These are phyloP conservation scores for Penicillium bovifimosum DNA, from an alignment of 495 filamentous ascomycete genomes.

Conservation along the genomic window DNA sequence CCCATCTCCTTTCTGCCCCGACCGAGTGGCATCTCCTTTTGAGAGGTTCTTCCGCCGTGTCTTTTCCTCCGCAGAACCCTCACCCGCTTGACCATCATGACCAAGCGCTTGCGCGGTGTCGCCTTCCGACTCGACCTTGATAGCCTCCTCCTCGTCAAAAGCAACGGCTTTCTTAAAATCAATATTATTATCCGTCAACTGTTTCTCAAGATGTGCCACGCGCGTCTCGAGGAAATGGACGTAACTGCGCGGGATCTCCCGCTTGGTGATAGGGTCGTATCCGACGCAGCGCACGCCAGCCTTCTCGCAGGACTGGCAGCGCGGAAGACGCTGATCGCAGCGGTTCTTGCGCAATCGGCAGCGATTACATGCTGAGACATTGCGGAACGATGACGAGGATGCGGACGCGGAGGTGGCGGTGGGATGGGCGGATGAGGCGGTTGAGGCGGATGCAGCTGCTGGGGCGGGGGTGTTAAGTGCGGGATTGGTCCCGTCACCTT, in stretches of 20 bases:
- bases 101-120: conserved; percentile 21
- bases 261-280: conserved; percentile 92
- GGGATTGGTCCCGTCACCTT: conserved; percentile 13
- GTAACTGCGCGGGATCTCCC: conserved; percentile 90
- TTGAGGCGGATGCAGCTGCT: conserved; percentile 11
- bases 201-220: conserved; percentile 74
- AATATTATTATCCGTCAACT: conserved; percentile 65
- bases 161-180: conserved; percentile 68
- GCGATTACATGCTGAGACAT: conserved; percentile 91
- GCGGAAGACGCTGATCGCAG: conserved; percentile 87
- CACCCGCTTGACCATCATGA: conserved; percentile 9
- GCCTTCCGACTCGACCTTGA: conserved; percentile 32
- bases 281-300: conserved; percentile 84
- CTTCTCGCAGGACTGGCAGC: conserved; percentile 87
- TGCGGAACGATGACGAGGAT: conserved; percentile 66
- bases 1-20: conserved; percentile 34
- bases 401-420: conserved; percentile 22
- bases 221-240: conserved; percentile 90
- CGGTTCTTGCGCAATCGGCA: conserved; percentile 90
- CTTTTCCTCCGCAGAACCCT: conserved; percentile 16
- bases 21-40: conserved; percentile 23
- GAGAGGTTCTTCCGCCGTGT: conserved; percentile 16
- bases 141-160: conserved; percentile 58
- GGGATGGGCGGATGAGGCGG: conserved; percentile 16
- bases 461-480: conserved; percentile 13